Evolutionary conservation across 1,284 basidiomycete genomes (phyloP), one percentile per base, ranked within the genome.

Genomic region (Cystobasidium pallidum): DNA sequence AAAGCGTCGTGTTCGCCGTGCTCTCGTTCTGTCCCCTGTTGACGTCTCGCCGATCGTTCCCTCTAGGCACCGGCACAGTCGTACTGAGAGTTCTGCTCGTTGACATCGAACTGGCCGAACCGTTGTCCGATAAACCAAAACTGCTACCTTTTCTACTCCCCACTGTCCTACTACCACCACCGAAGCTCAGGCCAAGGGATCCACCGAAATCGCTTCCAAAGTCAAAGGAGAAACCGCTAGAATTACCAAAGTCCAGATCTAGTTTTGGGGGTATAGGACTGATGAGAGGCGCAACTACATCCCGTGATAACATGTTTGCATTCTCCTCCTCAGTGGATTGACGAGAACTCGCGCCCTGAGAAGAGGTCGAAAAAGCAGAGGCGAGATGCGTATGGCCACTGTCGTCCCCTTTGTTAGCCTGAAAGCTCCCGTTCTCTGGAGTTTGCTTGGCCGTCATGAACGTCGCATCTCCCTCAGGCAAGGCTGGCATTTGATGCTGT

Each of bases 231-330:
- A 71, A 71, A 13, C 54, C 39, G 32, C 54, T 45, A 11, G 59
- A 63, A 28, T 43, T 68, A 30, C 68, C 68, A 28, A 71, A 71
- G 21, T 71, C 68, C 30, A 71, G n/a, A 47, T 71, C 68, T 19
- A 71, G 68, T 43, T 71, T 71, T 3, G 68, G 68, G 10, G 68
- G 61, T 26, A 71, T 64, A 32, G 68, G 68, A 24, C 59, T 63
- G 34, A 71, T 63, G 19, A 54, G 59, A 2, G 68, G 59, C 1
- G 67, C 57, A 13, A 49, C 34, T 36, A 52, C 49, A 30, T 64
- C 43, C 8, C 51, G 26, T 10, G 26, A 58, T 30, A 11, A 15
- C n/a, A 36, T 24, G 17, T 45, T 51, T 11, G 26, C n/a, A 32
- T 70, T 28, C 11, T 62, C 49, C n/a, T 71, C 61, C 8, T 64